Evolutionary conservation across 2,329 filamentous ascomycete genomes (phyloP).

Genomic region (Furcasterigmium furcatum): DNA sequence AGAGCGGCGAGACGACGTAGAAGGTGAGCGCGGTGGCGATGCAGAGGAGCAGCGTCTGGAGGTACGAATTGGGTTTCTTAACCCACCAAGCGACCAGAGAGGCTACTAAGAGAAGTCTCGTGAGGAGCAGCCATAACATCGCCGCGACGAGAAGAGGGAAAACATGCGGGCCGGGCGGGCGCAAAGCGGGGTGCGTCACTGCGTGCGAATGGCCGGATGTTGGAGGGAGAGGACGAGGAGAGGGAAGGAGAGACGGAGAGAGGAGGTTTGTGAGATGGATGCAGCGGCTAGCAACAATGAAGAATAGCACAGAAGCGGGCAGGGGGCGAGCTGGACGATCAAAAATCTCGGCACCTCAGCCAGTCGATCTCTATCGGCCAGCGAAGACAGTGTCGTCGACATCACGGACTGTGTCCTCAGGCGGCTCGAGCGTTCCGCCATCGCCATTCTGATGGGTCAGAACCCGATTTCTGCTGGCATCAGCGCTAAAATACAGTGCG

Average conservation of each 20-base stretch:
- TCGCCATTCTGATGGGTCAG: neutral
- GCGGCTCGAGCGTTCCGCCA: neutral
- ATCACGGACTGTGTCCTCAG: neutral
- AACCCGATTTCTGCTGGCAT: too few species aligned
- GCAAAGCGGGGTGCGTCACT: too few species aligned
- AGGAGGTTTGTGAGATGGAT: neutral
- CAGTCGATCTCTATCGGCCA: neutral
- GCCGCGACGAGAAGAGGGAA: slow-evolving; percentile 10
- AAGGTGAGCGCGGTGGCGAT: slow-evolving; percentile 10
- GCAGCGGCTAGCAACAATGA: slow-evolving; percentile 10
- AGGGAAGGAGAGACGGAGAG: too few species aligned
- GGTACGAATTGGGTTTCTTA: slow-evolving; percentile 9
- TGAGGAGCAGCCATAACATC: slow-evolving; percentile 15
- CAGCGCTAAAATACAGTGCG: too few species aligned
- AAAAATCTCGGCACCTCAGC: slow-evolving; percentile 3
- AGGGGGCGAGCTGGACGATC: neutral
- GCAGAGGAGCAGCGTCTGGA: slow-evolving; percentile 10
- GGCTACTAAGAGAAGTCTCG: slow-evolving; percentile 14
- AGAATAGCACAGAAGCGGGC: neutral
- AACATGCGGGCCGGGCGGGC: slow-evolving; percentile 4
- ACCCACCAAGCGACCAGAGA: slow-evolving; percentile 15
- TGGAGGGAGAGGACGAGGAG: slow-evolving; percentile 8
- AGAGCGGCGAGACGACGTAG: slow-evolving; percentile 12
- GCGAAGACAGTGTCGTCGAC: neutral
- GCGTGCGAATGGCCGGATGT: neutral